Evolutionary conservation across 441 rosid genomes (phyloP).

Genomic region (Cnidoscolus chayamansa): DNA sequence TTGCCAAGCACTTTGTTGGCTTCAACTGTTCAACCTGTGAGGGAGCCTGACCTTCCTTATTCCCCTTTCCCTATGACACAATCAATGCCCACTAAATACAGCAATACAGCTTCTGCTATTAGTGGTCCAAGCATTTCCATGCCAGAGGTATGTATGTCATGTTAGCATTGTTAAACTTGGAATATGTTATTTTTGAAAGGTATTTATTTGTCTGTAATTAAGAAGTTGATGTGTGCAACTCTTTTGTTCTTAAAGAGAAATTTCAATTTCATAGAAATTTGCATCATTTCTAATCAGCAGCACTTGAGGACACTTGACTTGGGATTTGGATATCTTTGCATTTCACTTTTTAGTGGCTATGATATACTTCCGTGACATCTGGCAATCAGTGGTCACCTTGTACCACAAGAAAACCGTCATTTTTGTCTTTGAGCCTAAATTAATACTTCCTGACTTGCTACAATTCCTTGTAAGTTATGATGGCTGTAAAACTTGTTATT

Average conservation of each 20-base stretch:
- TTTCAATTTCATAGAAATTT: background rate
- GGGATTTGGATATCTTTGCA: background rate
- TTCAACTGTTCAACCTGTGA: conserved; percentile 60
- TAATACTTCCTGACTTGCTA: background rate
- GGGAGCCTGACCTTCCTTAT: conserved; percentile 80
- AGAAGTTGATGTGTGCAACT: background rate
- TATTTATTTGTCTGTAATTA: background rate
- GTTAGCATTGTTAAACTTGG: conserved; percentile 6
- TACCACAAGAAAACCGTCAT: background rate
- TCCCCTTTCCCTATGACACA: conserved; percentile 75
- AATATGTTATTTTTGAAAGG: background rate
- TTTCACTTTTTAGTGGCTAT: background rate
- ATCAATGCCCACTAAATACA: conserved; percentile 61
- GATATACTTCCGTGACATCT: background rate
- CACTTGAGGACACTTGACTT: background rate
- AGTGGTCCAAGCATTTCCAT: conserved; percentile 69
- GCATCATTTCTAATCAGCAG: background rate
- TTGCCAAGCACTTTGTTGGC: conserved; percentile 69
- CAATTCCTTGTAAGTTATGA: background rate
- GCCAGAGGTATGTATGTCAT: conserved; percentile 64
- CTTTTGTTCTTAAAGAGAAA: background rate
- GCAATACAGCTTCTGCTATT: conserved; percentile 63
- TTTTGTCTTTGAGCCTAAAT: background rate
- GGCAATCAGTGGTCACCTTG: background rate
- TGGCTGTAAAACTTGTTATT: background rate